Percentiles rank a stretch among this genome's conserved stretches.
These are phyloP conservation scores for Pyricularia pennisetigena DNA, from an alignment of 2,329 filamentous ascomycete species.

Conservation along the genomic window DNA sequence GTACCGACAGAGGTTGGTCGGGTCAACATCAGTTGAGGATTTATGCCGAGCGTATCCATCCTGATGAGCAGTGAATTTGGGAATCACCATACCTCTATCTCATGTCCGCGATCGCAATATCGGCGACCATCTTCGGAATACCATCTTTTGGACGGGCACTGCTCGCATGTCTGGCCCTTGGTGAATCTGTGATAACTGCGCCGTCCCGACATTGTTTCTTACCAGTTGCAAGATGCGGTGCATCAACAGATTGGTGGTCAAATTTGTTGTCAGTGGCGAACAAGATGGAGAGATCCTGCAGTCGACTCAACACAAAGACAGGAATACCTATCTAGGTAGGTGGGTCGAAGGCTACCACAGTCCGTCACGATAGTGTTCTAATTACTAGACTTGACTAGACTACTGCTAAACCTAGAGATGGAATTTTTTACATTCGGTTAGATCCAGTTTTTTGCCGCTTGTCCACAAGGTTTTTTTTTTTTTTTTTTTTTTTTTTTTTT, in stretches of 20 bases:
- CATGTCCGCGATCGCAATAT: conserved; percentile 74
- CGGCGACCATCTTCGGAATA: conserved; percentile 66
- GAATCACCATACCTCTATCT: conserved; percentile 50
- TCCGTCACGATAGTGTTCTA: not conserved
- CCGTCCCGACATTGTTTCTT: conserved; percentile 21
- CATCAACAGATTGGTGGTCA: not conserved
- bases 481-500: not conserved
- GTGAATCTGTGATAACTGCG: conserved; percentile 32
- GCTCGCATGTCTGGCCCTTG: conserved; percentile 43
- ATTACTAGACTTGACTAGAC: not conserved
- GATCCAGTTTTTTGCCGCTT: not conserved
- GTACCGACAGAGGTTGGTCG: not conserved
- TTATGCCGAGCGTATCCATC: not conserved
- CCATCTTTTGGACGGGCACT: conserved; percentile 63
- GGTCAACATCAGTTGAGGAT: not conserved
- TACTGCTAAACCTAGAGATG: not conserved
- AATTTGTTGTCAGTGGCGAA: not conserved
- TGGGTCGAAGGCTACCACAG: not conserved
- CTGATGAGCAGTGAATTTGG: not conserved
- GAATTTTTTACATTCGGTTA: not conserved
- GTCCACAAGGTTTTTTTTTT: not conserved
- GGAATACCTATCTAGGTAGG: not conserved
- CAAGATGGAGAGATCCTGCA: not conserved
- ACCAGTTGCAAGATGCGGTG: not conserved
- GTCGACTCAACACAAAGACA: not conserved